phyloP scores from a whole-genome alignment of 2,329 filamentous ascomycete genomes.

The Septoria linicola region DNA sequence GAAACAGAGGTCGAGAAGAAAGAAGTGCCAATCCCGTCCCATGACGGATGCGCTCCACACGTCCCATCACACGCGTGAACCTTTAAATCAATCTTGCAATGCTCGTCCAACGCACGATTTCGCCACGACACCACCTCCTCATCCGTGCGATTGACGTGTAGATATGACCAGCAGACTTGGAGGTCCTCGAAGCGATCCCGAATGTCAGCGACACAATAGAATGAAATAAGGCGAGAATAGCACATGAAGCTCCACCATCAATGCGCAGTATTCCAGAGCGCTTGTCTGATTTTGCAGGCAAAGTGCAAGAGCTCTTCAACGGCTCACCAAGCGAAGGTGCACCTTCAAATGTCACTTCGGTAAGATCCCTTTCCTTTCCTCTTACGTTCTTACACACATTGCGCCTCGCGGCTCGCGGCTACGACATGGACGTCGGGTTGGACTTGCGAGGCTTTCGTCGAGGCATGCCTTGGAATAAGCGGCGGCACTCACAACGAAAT shows the following conservation, averaged over 20 bases:
- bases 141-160: background rate
- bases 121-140: background rate
- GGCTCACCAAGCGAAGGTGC: background rate
- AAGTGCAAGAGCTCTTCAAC: background rate
- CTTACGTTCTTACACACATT: background rate
- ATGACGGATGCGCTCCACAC: too few relatives aligned
- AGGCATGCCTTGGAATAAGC: slow-evolving; percentile 8
- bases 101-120: too few relatives aligned
- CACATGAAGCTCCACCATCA: background rate
- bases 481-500: slow-evolving; percentile 6
- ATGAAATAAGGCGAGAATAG: background rate
- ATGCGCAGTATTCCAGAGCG: background rate
- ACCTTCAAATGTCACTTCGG: slow-evolving; percentile 3
- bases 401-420: too few relatives aligned
- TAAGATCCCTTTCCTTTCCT: slow-evolving; percentile 3
- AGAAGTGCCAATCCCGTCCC: too few relatives aligned
- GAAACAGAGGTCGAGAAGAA: too few relatives aligned
- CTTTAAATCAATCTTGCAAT: too few relatives aligned
- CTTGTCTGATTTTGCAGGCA: background rate
- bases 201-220: background rate
- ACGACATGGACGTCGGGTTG: too few relatives aligned
- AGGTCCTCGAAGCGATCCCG: background rate
- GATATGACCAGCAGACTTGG: background rate
- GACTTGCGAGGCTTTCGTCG: slow-evolving; percentile 3
- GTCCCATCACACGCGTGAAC: too few relatives aligned